Percentiles rank a stretch among this genome's conserved stretches.
phyloP scores from a whole-genome alignment of 164 flowering plant species.

The Aristolochia fimbriata region DNA sequence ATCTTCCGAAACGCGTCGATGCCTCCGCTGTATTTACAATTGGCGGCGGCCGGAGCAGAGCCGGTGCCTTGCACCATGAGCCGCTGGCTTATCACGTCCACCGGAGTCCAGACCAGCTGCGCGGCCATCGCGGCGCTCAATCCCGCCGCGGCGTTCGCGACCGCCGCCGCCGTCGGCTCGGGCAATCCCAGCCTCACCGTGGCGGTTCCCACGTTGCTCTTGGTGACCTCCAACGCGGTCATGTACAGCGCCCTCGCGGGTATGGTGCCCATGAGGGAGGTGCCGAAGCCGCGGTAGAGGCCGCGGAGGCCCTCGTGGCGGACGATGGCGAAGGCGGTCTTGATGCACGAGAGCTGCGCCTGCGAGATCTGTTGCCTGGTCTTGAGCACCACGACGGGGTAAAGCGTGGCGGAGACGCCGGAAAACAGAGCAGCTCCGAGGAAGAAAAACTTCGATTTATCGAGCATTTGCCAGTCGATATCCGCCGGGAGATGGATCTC shows the following conservation, averaged over 20 bases:
- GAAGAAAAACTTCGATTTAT: constrained; percentile 75
- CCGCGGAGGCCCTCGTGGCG: constrained; percentile 54
- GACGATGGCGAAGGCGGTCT: constrained; percentile 31
- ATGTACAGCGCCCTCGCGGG: constrained; percentile 84
- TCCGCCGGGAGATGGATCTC: constrained; percentile 77
- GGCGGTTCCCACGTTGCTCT: constrained; percentile 53
- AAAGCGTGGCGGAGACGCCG: constrained; percentile 50
- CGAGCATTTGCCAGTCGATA: constrained; percentile 84
- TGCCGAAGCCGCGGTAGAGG: constrained; percentile 71
- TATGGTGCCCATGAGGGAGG: constrained; percentile 71
- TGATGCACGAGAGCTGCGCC: constrained; percentile 29
- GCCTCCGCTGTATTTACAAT: constrained; percentile 43
- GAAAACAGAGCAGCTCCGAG: constrained; percentile 86
- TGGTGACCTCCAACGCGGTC: constrained; percentile 70
- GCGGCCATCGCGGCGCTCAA: constrained; percentile 76
- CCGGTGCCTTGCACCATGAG: constrained; percentile 65
- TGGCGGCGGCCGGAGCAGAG: background rate
- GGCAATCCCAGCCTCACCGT: constrained; percentile 44
- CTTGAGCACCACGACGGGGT: constrained; percentile 56
- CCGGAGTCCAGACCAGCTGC: constrained; percentile 79
- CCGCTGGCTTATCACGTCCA: constrained; percentile 81
- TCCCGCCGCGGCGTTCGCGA: constrained; percentile 80
- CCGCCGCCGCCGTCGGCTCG: constrained; percentile 45
- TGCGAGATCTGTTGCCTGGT: constrained; percentile 53
- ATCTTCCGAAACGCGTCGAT: constrained; percentile 67